Evolutionary conservation across 495 filamentous ascomycete genomes (phyloP), one percentile per base, ranked within the genome.

Genomic region (Astrothelium subdiscretum): DNA sequence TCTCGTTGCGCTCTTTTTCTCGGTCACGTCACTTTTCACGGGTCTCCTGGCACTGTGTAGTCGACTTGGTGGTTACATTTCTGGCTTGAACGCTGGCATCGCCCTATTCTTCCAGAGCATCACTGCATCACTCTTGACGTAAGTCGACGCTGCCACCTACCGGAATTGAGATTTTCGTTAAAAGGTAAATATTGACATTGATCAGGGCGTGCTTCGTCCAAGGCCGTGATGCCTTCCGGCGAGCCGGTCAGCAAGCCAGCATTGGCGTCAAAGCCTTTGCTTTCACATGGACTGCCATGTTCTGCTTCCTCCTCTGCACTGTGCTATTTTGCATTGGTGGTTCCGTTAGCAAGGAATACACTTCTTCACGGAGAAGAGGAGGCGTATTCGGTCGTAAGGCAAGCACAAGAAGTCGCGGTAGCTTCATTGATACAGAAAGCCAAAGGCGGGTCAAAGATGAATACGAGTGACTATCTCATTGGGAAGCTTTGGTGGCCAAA

Each of bases 261-360:
- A 72, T 96, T 4, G 91, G 91, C 29, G 66, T 73, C 18, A 89
- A 90, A 64, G 85, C 87, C 6, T 92, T 88, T 67, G 91, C 83
- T 31, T 96, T 95, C 76, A 90, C 87, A 75, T 96, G 91, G 91
- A 86, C 86, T 2, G 81, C 89, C 3, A 83, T 85, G 68, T 83
- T 79, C 1, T 85, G 83, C 54, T 79, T 89, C 57, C 75, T 92
- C 63, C 73, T 95, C 59, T 82, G 88, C 18, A 87, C 83, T 13
- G 58, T 91, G 29, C 70, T 91, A 20, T 88, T 92, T 77, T 92
- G 85, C 74, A 57, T 83, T 1, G 81, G 79, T 24, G 78, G 70
- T 59, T 65, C 64, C 54, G 60, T 61, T 15, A 70, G 73, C 4
- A 73, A 72, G 43, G 61, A 67, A 6, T 62, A 65, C 3, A 63